A percentile compares a stretch with the other conserved stretches of the same genome.
These are phyloP conservation scores for Chrysopogon serrulatus DNA, from an alignment of 176 grass and related monocot genomes.

Conservation along the genomic window DNA sequence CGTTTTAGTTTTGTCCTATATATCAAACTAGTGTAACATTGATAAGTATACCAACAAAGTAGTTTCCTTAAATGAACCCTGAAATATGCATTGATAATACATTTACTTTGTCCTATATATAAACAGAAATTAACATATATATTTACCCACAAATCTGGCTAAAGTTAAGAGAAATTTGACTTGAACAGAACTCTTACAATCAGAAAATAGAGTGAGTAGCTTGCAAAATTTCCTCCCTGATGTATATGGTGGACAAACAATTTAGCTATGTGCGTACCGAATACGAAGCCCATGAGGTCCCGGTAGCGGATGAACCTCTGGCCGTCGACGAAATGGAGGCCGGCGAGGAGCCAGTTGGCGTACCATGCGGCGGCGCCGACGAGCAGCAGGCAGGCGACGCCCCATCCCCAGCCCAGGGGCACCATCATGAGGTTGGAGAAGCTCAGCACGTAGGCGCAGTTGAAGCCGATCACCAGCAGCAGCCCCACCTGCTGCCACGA, in stretches of 20 bases:
- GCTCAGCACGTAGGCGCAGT: slow-evolving; percentile 96
- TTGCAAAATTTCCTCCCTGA: too few species aligned
- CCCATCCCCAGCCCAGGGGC: slow-evolving; percentile 75
- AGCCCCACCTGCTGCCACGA: slow-evolving; percentile 82
- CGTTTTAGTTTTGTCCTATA: not conserved
- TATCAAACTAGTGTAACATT: not conserved
- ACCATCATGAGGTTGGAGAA: slow-evolving; percentile 88
- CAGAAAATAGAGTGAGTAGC: too few species aligned
- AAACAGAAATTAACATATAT: too few species aligned
- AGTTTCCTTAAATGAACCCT: too few species aligned
- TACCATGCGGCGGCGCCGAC: slow-evolving; percentile 53
- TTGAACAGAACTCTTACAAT: too few species aligned
- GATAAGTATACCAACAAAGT: too few species aligned
- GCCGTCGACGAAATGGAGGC: slow-evolving; percentile 57
- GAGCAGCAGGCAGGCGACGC: slow-evolving; percentile 53
- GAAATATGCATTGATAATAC: too few species aligned
- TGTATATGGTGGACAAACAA: too few species aligned
- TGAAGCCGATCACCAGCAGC: slow-evolving; percentile 71
- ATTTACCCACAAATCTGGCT: too few species aligned
- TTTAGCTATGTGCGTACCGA: slow-evolving; percentile 45
- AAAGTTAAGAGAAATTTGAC: too few species aligned
- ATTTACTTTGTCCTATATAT: too few species aligned
- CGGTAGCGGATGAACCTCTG: slow-evolving; percentile 81
- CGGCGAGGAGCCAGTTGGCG: slow-evolving; percentile 78
- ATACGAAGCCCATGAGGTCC: slow-evolving; percentile 81